Conservation (phyloP, 345 rosid genomes). For the Melaleuca quinquenervia region DNA sequence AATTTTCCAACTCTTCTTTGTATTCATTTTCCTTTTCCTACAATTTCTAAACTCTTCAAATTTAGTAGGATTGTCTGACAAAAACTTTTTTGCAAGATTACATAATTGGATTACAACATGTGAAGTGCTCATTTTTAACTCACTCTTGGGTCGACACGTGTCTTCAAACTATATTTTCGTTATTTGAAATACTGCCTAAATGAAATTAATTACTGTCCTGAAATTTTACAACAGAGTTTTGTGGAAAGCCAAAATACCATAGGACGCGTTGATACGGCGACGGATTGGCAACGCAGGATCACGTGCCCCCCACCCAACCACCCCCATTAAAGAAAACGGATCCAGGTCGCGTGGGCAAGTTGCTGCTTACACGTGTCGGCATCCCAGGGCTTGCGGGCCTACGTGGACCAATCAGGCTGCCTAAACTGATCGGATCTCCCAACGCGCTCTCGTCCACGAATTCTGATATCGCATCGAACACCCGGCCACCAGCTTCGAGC, state of each 20-base stretch:
- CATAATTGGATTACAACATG: background rate
- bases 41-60: background rate
- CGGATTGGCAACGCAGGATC: background rate
- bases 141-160: background rate
- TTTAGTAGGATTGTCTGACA: no score
- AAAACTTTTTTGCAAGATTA: background rate
- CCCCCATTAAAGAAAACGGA: background rate
- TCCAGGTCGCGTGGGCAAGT: background rate
- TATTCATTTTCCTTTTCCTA: background rate
- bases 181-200: background rate
- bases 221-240: no score
- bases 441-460: constrained; percentile 71
- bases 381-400: background rate
- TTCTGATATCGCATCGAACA: constrained; percentile 34
- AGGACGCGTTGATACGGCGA: background rate
- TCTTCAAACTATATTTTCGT: background rate
- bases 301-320: background rate
- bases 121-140: background rate
- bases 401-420: constrained; percentile 59
- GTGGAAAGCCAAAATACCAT: no score
- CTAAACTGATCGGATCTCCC: constrained; percentile 78
- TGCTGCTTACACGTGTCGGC: constrained; percentile 11
- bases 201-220: background rate
- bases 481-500: constrained; percentile 26
- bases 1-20: background rate